Conservation (phyloP, 768 basidiomycete genomes). For the Guyanaporus albipodus region DNA sequence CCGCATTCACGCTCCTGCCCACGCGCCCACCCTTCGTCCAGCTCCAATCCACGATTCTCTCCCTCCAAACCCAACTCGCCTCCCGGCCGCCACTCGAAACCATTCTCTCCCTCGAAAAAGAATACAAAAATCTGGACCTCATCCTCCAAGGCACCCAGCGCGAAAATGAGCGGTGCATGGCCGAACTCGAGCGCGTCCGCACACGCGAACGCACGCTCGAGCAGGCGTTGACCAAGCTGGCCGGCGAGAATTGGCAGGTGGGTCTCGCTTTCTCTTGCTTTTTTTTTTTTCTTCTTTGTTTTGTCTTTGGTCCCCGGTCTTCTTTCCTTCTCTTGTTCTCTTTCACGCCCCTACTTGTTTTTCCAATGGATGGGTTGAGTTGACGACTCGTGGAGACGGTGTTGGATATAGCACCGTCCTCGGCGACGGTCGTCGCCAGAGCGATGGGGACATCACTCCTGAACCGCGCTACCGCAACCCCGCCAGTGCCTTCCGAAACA, state of each 20-base stretch:
- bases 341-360: no score
- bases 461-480: constrained; percentile 19
- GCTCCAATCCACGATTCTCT: constrained; percentile 60
- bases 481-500: constrained; percentile 13
- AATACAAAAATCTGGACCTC: constrained; percentile 71
- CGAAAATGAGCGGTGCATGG: constrained; percentile 84
- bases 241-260: constrained; percentile 84
- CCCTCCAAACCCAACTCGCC: constrained; percentile 61
- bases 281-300: no score
- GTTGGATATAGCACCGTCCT: constrained; percentile 36
- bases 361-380: background rate
- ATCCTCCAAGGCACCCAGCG: constrained; percentile 76
- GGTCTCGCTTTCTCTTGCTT: constrained; percentile 6
- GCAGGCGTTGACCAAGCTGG: constrained; percentile 62
- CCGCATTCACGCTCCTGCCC: background rate
- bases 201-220: constrained; percentile 77
- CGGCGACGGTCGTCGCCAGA: constrained; percentile 29
- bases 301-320: no score
- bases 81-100: constrained; percentile 65
- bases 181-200: constrained; percentile 67
- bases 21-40: no score
- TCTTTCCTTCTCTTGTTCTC: no score
- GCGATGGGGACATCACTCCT: constrained; percentile 28
- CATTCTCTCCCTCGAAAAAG: constrained; percentile 64
- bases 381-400: constrained; percentile 9